These are phyloP conservation scores for Tetracladium maxilliforme DNA, from an alignment of 2,329 filamentous ascomycete species.

Conservation along the genomic window DNA sequence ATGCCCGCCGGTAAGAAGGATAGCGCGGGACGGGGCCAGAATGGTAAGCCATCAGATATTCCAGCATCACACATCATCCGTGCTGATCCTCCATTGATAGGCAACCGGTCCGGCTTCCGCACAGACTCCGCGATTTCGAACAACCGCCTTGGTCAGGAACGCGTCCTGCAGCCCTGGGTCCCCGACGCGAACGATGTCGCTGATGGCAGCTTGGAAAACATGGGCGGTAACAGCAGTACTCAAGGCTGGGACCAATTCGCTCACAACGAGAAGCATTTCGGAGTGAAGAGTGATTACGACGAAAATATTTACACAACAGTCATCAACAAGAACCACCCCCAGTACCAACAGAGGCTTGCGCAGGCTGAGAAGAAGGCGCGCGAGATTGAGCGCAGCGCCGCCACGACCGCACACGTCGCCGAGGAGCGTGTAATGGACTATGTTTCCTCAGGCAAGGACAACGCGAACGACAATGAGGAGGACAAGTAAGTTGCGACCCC, in stretches of 20 bases:
- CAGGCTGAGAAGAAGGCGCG: slow-evolving; percentile 72
- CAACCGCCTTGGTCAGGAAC: slow-evolving; percentile 51
- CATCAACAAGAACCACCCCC: slow-evolving; percentile 72
- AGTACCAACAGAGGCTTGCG: slow-evolving; percentile 64
- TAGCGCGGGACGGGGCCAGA: slow-evolving; percentile 36
- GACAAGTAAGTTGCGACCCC: slow-evolving; percentile 51
- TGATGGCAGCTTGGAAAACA: slow-evolving; percentile 55
- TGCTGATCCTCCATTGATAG: too few species aligned
- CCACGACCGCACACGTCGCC: slow-evolving; percentile 69
- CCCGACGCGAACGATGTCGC: slow-evolving; percentile 46
- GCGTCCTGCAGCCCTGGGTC: slow-evolving; percentile 70
- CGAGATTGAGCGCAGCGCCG: slow-evolving; percentile 69
- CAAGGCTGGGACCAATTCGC: slow-evolving; percentile 87
- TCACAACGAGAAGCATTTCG: slow-evolving; percentile 76
- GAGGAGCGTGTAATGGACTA: slow-evolving; percentile 72
- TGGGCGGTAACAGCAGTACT: slow-evolving; percentile 12
- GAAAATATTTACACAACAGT: slow-evolving; percentile 89
- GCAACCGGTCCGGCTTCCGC: slow-evolving; percentile 54
- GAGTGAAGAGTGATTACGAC: slow-evolving; percentile 78
- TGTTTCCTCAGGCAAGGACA: too few species aligned
- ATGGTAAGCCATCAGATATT: slow-evolving; percentile 22
- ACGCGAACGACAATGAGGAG: slow-evolving; percentile 66
- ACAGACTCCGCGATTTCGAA: slow-evolving; percentile 85
- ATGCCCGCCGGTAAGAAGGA: too few species aligned
- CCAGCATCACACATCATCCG: too few species aligned